Evolutionary conservation across 805 yeast genomes (phyloP).

Genomic region (Lachancea waltii): DNA sequence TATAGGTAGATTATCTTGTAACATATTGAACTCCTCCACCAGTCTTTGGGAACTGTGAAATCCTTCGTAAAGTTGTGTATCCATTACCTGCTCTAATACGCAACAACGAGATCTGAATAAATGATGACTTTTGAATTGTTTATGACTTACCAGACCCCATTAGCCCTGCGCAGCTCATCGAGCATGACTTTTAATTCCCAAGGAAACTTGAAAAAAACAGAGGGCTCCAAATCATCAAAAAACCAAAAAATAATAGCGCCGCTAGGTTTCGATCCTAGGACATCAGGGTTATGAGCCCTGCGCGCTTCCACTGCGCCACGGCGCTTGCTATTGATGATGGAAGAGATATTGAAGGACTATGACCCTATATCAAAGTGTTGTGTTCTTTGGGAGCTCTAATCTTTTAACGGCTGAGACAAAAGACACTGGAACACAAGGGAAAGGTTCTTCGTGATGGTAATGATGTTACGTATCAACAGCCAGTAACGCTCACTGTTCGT

Average conservation of each 20-base stretch:
- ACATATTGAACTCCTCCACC: conserved; percentile 9
- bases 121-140: too few species aligned
- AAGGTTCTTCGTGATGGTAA: too few species aligned
- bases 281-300: conserved; percentile 99
- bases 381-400: too few species aligned
- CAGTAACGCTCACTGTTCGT: too few species aligned
- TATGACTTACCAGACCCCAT: too few species aligned
- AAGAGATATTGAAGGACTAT: not conserved
- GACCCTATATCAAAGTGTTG: not conserved
- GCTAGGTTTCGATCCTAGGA: conserved; percentile 95
- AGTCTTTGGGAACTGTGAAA: conserved; percentile 9
- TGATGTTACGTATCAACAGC: too few species aligned
- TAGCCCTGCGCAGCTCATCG: too few species aligned
- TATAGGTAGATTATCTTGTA: conserved; percentile 13
- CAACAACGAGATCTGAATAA: too few species aligned
- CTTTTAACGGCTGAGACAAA: not conserved
- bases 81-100: conserved; percentile 1
- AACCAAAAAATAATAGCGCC: conserved; percentile 52
- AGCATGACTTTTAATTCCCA: not conserved
- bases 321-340: conserved; percentile 44
- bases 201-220: too few species aligned
- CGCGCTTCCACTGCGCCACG: conserved; percentile 99
- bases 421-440: too few species aligned
- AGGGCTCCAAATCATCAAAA: too few species aligned
- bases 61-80: conserved; percentile 4